Evolutionary conservation across 139 green algal genomes (phyloP).

Genomic region (Mesostigma viride): DNA sequence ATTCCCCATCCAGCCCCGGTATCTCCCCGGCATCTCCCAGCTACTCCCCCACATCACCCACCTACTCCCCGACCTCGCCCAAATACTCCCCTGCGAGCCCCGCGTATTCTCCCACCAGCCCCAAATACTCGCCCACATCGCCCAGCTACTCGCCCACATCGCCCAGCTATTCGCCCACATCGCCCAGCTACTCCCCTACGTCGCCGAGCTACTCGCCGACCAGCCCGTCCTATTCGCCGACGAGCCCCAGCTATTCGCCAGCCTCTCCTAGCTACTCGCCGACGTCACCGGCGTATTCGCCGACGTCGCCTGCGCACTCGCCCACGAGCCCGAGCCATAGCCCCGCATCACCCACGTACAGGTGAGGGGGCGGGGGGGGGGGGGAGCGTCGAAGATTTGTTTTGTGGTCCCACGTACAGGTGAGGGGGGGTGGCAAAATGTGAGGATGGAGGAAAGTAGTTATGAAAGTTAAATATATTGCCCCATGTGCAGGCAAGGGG

Average conservation of each 20-base stretch:
- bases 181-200: slow-evolving; percentile 52
- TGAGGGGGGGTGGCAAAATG: too few species aligned
- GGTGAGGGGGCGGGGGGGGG: too few species aligned
- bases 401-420: too few species aligned
- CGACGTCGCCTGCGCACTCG: slow-evolving; percentile 45
- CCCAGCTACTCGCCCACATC: slow-evolving; percentile 35
- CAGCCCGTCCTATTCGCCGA: slow-evolving; percentile 47
- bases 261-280: slow-evolving; percentile 38
- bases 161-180: slow-evolving; percentile 41
- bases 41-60: slow-evolving; percentile 46
- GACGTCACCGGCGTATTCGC: slow-evolving; percentile 48
- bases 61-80: slow-evolving; percentile 53
- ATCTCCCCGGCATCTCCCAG: slow-evolving; percentile 45
- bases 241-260: slow-evolving; percentile 46
- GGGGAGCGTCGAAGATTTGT: too few species aligned
- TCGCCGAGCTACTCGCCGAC: slow-evolving; percentile 51
- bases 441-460: too few species aligned
- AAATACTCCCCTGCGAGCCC: slow-evolving; percentile 52
- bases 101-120: slow-evolving; percentile 44
- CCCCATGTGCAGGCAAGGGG: too few species aligned
- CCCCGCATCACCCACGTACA: slow-evolving; percentile 46
- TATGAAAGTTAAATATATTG: too few species aligned
- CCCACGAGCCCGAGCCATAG: slow-evolving; percentile 45
- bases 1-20: slow-evolving; percentile 42
- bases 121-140: slow-evolving; percentile 15